These are phyloP conservation scores for Alternaria incomplexa DNA, from an alignment of 2,329 filamentous ascomycete species.

Conservation along the genomic window DNA sequence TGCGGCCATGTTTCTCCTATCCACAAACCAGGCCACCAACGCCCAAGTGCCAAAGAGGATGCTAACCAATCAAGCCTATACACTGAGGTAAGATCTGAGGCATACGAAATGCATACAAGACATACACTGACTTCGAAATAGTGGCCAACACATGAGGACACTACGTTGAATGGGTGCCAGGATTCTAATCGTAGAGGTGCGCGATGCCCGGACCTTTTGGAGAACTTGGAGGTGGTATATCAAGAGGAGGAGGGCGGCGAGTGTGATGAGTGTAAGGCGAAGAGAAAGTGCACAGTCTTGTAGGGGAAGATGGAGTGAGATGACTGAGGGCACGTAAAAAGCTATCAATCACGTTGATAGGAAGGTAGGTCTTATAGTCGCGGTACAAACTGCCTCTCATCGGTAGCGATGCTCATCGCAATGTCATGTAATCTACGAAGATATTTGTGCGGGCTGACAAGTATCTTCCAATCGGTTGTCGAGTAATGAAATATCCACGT, in stretches of 20 bases:
- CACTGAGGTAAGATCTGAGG: neutral
- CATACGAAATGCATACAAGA: neutral
- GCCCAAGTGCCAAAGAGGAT: neutral
- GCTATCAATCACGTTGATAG: neutral
- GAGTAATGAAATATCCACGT: neutral
- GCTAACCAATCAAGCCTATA: neutral
- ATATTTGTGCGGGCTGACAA: neutral
- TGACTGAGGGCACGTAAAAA: neutral
- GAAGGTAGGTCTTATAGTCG: too few species aligned
- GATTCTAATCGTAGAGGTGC: constrained; percentile 4
- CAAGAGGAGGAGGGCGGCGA: neutral
- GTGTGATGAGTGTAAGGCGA: constrained; percentile 5
- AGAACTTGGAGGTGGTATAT: neutral
- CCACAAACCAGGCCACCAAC: constrained; percentile 3
- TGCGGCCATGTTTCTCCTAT: constrained; percentile 10
- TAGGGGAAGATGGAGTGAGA: neutral
- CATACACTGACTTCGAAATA: neutral
- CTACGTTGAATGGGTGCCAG: constrained; percentile 3
- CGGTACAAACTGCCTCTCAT: too few species aligned
- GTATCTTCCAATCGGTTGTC: neutral
- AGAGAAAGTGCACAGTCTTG: neutral
- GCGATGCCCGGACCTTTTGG: constrained; percentile 4
- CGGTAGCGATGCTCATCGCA: too few species aligned
- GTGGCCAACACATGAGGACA: constrained; percentile 12
- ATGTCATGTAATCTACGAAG: neutral